A percentile compares a stretch with the other conserved stretches of the same genome.
These are phyloP conservation scores for Sordaria brevicollis DNA, from an alignment of 495 filamentous ascomycete genomes.

Conservation along the genomic window DNA sequence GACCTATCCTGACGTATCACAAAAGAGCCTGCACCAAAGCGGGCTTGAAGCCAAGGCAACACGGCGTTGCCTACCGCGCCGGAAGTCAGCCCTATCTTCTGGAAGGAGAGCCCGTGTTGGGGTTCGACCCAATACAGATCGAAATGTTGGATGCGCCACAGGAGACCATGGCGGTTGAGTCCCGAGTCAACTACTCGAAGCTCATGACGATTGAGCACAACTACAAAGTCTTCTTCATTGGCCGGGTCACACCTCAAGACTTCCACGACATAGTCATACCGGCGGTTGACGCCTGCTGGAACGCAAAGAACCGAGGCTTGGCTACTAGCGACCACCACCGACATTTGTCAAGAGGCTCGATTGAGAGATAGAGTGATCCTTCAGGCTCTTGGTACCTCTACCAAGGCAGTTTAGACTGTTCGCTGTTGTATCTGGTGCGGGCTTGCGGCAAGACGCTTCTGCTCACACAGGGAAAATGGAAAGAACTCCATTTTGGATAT, in stretches of 20 bases:
- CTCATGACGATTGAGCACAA: slow-evolving; percentile 41
- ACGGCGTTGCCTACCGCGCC: slow-evolving; percentile 32
- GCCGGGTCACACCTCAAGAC: slow-evolving; percentile 21
- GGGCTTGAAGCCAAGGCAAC: slow-evolving; percentile 35
- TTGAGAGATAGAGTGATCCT: neutral
- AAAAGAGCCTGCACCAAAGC: slow-evolving; percentile 32
- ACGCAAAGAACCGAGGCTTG: slow-evolving; percentile 21
- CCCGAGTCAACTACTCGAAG: slow-evolving; percentile 36
- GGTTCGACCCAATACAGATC: slow-evolving; percentile 28
- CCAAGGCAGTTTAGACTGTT: neutral
- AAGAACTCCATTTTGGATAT: neutral
- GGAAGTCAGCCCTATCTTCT: slow-evolving; percentile 19
- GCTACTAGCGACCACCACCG: neutral
- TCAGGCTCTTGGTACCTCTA: neutral
- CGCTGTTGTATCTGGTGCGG: neutral
- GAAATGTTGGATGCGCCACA: slow-evolving; percentile 18
- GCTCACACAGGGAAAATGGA: neutral
- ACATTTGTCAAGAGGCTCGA: neutral
- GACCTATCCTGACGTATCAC: slow-evolving; percentile 39
- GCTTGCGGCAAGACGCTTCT: neutral
- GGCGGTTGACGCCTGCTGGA: slow-evolving; percentile 38
- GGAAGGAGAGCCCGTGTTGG: slow-evolving; percentile 29
- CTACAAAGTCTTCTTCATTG: slow-evolving; percentile 35
- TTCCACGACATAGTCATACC: slow-evolving; percentile 24
- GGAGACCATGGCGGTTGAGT: slow-evolving; percentile 34